phyloP scores from a whole-genome alignment of 495 filamentous ascomycete genomes.

The Lasiosphaeris hirsuta region DNA sequence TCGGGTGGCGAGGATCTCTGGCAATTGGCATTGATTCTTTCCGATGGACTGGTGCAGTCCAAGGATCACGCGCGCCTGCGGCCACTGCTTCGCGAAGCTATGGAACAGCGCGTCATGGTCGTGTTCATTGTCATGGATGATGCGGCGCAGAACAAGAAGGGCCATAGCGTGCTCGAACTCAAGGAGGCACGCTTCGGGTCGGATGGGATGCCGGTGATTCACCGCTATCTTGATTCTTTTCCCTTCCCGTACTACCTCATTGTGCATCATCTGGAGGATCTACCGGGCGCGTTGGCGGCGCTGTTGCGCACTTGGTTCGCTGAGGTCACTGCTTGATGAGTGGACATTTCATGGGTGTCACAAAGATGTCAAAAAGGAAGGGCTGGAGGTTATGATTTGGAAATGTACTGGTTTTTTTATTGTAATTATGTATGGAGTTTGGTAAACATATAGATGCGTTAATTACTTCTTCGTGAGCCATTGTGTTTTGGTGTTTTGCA shows the following conservation, averaged over 20 bases:
- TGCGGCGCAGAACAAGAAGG: constrained; percentile 42
- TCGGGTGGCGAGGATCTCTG: constrained; percentile 77
- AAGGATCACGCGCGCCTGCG: constrained; percentile 75
- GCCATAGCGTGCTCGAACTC: constrained; percentile 69
- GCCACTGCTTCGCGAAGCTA: constrained; percentile 76
- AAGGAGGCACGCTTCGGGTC: constrained; percentile 73
- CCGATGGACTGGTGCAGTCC: constrained; percentile 83
- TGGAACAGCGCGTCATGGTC: constrained; percentile 94
- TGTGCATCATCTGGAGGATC: constrained; percentile 83
- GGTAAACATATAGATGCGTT: neutral
- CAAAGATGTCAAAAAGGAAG: constrained; percentile 1
- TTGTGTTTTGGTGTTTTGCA: no score
- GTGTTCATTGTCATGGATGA: constrained; percentile 96
- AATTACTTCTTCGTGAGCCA: no score
- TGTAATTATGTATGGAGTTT: neutral
- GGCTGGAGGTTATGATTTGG: neutral
- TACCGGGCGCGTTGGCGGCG: constrained; percentile 82
- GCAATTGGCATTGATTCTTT: constrained; percentile 91
- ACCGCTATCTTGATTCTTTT: constrained; percentile 90
- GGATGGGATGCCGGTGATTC: constrained; percentile 63
- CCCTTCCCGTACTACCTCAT: constrained; percentile 95
- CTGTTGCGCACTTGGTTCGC: constrained; percentile 95
- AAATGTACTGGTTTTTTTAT: neutral
- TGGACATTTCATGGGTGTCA: no score
- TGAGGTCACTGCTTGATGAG: constrained; percentile 60